Conservation (phyloP, 2,329 filamentous ascomycete species). For the Pseudopyricularia cyperi region DNA sequence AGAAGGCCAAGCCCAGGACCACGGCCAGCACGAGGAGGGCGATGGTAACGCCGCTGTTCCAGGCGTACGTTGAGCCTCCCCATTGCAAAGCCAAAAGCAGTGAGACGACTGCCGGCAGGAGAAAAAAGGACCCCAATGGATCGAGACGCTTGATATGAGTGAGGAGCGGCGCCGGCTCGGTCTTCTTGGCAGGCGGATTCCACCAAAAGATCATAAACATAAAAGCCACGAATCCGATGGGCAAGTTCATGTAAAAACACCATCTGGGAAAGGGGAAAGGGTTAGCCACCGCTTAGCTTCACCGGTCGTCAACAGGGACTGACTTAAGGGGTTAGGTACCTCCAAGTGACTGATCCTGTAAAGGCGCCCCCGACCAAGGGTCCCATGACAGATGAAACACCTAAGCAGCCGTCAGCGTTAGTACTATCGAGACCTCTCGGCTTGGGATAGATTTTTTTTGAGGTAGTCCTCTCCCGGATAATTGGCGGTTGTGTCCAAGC, state of each 20-base stretch:
- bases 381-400: slow-evolving; percentile 38
- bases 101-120: slow-evolving; percentile 45
- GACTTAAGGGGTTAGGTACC: slow-evolving; percentile 12
- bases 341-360: slow-evolving; percentile 33
- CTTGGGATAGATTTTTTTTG: background rate
- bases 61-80: slow-evolving; percentile 41
- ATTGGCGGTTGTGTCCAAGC: background rate
- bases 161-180: slow-evolving; percentile 16
- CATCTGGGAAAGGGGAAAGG: slow-evolving; percentile 17
- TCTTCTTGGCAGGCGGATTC: slow-evolving; percentile 22
- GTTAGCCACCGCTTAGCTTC: background rate
- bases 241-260: slow-evolving; percentile 49
- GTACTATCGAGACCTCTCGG: background rate
- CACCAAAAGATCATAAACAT: slow-evolving; percentile 35
- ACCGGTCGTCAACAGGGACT: background rate
- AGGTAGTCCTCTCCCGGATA: background rate
- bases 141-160: slow-evolving; percentile 40
- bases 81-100: slow-evolving; percentile 52
- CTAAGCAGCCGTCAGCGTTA: slow-evolving; percentile 9
- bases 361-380: slow-evolving; percentile 42
- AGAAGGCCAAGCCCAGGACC: slow-evolving; percentile 31
- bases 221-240: slow-evolving; percentile 38
- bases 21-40: slow-evolving; percentile 38
- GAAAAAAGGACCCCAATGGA: slow-evolving; percentile 44
- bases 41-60: slow-evolving; percentile 39